Base-by-base conservation (phyloP, 768 basidiomycete genomes). In the Panaeolus cyanescens region DNA sequence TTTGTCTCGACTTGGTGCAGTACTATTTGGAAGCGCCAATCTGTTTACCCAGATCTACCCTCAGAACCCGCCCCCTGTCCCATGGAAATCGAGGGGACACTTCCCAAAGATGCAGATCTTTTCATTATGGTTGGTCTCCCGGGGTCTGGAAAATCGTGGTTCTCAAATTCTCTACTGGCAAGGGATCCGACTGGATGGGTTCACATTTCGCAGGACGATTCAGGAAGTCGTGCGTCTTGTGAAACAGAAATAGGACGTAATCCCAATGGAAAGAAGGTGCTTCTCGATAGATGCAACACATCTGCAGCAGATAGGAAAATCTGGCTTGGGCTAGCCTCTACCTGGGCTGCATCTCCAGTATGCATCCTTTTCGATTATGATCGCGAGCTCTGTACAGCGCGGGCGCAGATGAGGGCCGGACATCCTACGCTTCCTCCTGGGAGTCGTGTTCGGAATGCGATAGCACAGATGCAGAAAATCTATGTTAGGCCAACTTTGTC, bases 381-480 rank as follows among this genome's bases (percentile, higher is more conserved):
- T 33, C 67, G 68, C 8, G 76, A 75, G 2, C 71, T 87, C 6
- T 88, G 86, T 68, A 72, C 71, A 12, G 79, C 81, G 10, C 76
- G 86, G 8, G 85, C 86, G 4, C 85, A 88, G 69, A 77, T 75
- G 69, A 78, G 86, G 5, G 71, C 80, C 3, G 82, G 77, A n/a
- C 87, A 89, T 61, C 85, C 86, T 4, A 86, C 85, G 7, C 75
- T 88, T 3, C 81, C 81, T 2, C 85, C 85, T 3, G 85, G 85
- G 0, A 74, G 72, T 36, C 75, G 84, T 0, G 86, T 88, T 42
- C 77, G 81, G 15, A 83, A 79, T 61, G 86, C 86, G 1, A 71
- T 89, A 5, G 74, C 79, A 17, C 83, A 85, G 65, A 86, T 88
- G 84, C 65, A 75, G 45, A 76, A 75, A 37, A 39, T 72, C 17